These are phyloP conservation scores for Oenanthe javanica DNA, from an alignment of 140 eudicot species.

Conservation along the genomic window DNA sequence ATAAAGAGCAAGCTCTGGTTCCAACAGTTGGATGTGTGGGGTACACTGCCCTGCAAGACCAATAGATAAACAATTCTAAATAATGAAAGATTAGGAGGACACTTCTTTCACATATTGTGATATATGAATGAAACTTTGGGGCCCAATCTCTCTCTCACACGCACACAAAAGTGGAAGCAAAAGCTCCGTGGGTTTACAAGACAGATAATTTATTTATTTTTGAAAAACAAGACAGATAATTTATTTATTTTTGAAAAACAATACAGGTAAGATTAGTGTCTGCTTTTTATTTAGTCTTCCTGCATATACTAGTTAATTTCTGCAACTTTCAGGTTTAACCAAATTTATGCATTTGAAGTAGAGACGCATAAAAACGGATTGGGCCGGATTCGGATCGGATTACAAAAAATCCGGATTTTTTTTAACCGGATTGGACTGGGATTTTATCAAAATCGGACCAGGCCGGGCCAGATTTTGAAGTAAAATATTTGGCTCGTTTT, in stretches of 20 bases:
- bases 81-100: not conserved
- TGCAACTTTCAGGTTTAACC: not conserved
- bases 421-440: too few species aligned
- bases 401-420: too few species aligned
- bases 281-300: too few species aligned
- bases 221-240: too few species aligned
- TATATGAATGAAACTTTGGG: not conserved
- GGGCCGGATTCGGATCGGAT: too few species aligned
- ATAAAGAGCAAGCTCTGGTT: constrained; percentile 82
- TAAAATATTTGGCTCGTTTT: too few species aligned
- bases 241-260: too few species aligned
- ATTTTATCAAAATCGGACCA: too few species aligned
- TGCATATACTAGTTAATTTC: not conserved
- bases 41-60: constrained; percentile 34
- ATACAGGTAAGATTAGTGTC: too few species aligned
- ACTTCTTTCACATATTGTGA: not conserved
- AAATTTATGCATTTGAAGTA: not conserved
- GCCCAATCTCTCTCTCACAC: not conserved
- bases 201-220: too few species aligned
- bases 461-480: too few species aligned
- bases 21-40: constrained; percentile 43
- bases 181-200: not conserved
- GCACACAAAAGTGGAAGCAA: not conserved
- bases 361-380: too few species aligned
- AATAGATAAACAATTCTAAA: not conserved